Evolutionary conservation across 2,329 filamentous ascomycete genomes (phyloP).

Genomic region (Tothia fuscella): DNA sequence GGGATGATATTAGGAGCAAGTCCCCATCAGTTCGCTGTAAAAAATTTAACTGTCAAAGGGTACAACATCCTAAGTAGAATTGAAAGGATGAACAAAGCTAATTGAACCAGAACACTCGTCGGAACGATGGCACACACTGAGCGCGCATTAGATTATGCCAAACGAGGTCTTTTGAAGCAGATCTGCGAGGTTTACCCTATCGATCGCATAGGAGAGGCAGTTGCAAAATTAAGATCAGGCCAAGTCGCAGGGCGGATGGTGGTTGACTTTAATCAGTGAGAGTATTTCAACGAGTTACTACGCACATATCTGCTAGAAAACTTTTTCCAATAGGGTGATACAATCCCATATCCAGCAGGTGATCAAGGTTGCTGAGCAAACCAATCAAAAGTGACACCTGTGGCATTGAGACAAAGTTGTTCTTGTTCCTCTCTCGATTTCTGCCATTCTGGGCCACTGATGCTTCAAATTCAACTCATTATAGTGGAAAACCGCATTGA

Average conservation of each 20-base stretch:
- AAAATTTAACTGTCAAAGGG: slow-evolving; percentile 24
- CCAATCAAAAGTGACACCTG: slow-evolving; percentile 22
- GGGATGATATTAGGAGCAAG: slow-evolving; percentile 14
- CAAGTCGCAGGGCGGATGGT: slow-evolving; percentile 42
- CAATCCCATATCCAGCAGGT: too few species aligned
- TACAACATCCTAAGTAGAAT: not conserved
- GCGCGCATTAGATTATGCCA: slow-evolving; percentile 36
- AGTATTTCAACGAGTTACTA: too few species aligned
- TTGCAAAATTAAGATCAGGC: slow-evolving; percentile 37
- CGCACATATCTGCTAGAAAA: too few species aligned
- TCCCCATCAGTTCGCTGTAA: slow-evolving; percentile 16
- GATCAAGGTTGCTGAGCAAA: slow-evolving; percentile 21
- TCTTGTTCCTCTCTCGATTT: slow-evolving; percentile 18
- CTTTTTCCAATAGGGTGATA: too few species aligned
- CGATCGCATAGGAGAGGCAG: slow-evolving; percentile 37
- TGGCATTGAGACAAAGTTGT: slow-evolving; percentile 22
- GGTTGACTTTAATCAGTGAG: slow-evolving; percentile 37
- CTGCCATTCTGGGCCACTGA: slow-evolving; percentile 28
- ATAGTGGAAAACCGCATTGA: slow-evolving; percentile 28
- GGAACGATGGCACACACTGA: slow-evolving; percentile 37
- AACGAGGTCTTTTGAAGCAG: slow-evolving; percentile 36
- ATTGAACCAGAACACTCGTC: slow-evolving; percentile 23
- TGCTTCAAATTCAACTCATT: slow-evolving; percentile 27
- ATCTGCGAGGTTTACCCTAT: slow-evolving; percentile 38
- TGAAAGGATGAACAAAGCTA: too few species aligned